A percentile compares a stretch with the other conserved stretches of the same genome.
These are phyloP conservation scores for Kregervanrija pseudodelftensis DNA, from an alignment of 805 yeast genomes.

Conservation along the genomic window DNA sequence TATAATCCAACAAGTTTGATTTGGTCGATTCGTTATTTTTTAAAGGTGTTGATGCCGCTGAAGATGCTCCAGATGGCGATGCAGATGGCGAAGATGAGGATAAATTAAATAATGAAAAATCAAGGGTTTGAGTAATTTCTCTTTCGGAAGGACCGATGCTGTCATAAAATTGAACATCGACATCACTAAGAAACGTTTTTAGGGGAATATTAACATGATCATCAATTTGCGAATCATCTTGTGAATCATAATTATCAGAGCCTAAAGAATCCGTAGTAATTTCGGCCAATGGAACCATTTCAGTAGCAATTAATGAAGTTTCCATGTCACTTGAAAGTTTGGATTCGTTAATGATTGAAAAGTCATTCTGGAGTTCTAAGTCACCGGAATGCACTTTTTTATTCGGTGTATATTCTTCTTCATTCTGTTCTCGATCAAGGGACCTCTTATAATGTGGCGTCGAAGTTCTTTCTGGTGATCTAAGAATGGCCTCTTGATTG, in stretches of 20 bases:
- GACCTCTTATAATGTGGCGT: too few species aligned
- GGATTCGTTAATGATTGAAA: too few species aligned
- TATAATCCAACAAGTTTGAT: slow-evolving; percentile 20
- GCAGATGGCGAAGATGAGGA: neutral
- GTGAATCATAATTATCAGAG: slow-evolving; percentile 16
- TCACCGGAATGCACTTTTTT: too few species aligned
- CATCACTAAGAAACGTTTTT: slow-evolving; percentile 21
- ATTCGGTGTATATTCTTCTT: too few species aligned
- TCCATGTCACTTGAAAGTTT: slow-evolving; percentile 6
- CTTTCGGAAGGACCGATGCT: slow-evolving; percentile 25
- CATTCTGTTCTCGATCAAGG: too few species aligned
- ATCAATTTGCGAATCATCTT: slow-evolving; percentile 16
- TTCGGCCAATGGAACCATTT: slow-evolving; percentile 26
- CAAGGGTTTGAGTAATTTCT: slow-evolving; percentile 11
- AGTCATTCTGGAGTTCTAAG: too few species aligned
- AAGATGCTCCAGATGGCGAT: slow-evolving; percentile 1
- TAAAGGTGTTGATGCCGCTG: slow-evolving; percentile 5
- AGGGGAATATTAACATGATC: slow-evolving; percentile 24
- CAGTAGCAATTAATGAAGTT: slow-evolving; percentile 17
- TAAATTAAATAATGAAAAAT: slow-evolving; percentile 1
- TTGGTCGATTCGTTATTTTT: slow-evolving; percentile 6
- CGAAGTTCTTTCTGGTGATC: too few species aligned
- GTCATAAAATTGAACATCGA: slow-evolving; percentile 26
- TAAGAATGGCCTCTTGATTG: too few species aligned
- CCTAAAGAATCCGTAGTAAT: slow-evolving; percentile 18